These are phyloP conservation scores for Nicotiana undulata DNA, from an alignment of 257 asterid genomes.

Conservation along the genomic window DNA sequence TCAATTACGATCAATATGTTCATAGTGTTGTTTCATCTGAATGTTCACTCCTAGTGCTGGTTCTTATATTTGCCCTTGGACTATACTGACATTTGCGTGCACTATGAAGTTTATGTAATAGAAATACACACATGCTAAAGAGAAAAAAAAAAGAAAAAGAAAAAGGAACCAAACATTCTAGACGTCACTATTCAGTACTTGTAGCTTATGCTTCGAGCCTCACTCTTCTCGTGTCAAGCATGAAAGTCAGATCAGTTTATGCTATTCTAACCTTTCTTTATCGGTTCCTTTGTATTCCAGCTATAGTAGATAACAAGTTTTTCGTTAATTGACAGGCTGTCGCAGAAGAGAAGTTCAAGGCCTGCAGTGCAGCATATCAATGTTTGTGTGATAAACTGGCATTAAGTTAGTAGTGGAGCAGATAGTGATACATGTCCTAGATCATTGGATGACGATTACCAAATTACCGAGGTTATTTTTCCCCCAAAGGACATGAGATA, in stretches of 20 bases:
- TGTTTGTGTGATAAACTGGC: slow-evolving; percentile 61
- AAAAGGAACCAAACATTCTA: background rate
- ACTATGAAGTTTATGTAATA: background rate
- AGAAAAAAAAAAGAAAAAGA: background rate
- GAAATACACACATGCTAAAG: background rate
- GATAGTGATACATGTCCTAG: background rate
- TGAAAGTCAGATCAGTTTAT: background rate
- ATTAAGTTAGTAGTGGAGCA: slow-evolving; percentile 12
- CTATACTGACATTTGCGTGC: background rate
- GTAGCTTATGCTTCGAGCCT: background rate
- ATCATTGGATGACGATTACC: background rate
- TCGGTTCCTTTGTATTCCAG: background rate
- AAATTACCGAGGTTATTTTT: background rate
- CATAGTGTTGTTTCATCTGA: background rate
- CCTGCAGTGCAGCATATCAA: slow-evolving; percentile 85
- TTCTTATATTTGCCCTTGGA: background rate
- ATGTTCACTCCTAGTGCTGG: background rate
- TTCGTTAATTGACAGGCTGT: slow-evolving; percentile 33
- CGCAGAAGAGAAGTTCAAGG: slow-evolving; percentile 95
- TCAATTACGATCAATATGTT: background rate
- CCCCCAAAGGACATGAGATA: background rate
- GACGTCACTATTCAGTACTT: background rate
- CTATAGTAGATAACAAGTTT: background rate
- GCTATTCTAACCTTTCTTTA: background rate
- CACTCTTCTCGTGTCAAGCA: background rate